Evolutionary conservation across 2,329 filamentous ascomycete genomes (phyloP), one percentile per base, ranked within the genome.

Genomic region (Leptographium wingfieldii): DNA sequence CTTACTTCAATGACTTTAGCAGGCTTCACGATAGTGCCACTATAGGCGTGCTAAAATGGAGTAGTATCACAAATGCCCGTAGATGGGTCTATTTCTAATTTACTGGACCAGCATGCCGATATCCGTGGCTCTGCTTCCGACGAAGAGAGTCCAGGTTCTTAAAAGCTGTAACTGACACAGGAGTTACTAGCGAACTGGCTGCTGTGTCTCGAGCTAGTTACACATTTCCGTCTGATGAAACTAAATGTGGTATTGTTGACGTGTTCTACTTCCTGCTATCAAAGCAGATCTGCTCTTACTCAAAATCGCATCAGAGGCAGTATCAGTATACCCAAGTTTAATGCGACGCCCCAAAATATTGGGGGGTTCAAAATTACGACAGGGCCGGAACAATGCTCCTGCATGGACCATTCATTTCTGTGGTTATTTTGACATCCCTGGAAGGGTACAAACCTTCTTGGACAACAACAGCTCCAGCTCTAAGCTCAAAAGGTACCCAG

Each of bases 31-130:
- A 86, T 67, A 81, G 79, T 62, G 84, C 84, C 3, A 88, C 84
- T 0, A 85, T 85, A 9, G 85, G 85, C 1, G 83, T 82, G 1
- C 83, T 85, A 1, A 88, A 87, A 68, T 88, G 85, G 85, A 5
- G 82, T 86, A 1, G 79, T 85, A 38, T 74, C 80, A 1, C 82
- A 85, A 69, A 74, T 85, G 69, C 83, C 81, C 0, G 69, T 81
- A 0, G 66, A 78, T 0, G 80, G 80, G 0, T 35, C 61, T 1
- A 29, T 59, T 6, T 19, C 55, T 27, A 61, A 62, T 19, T 61
- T 67, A 19, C 69, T 83, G 51, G 66, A 64, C 9, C 78, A 86
- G 60, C 83, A 83, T 2, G 70, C 87, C 29, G 74, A 71, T 5
- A 77, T 81, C 63, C 73, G 81, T 40, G 80, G 78, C n/a, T 74